These are phyloP conservation scores for Pseudogymnoascus sp. DNA, from an alignment of 2,329 filamentous ascomycete genomes.

Conservation along the genomic window DNA sequence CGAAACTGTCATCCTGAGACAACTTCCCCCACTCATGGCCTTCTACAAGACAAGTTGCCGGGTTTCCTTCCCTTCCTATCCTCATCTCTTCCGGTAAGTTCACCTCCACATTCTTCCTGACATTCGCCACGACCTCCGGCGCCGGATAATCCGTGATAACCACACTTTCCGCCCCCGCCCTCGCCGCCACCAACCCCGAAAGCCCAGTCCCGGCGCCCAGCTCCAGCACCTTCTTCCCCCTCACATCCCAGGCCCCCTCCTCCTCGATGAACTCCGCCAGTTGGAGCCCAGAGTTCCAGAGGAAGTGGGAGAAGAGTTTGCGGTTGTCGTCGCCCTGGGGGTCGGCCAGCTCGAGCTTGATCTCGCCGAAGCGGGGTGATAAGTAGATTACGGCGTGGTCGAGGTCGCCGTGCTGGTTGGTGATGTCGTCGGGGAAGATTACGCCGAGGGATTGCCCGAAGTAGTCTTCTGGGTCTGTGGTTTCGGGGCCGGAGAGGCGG, in stretches of 20 bases:
- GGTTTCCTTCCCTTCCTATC: slow-evolving; percentile 16
- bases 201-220: slow-evolving; percentile 58
- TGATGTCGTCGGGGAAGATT: slow-evolving; percentile 61
- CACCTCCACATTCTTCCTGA: slow-evolving; percentile 47
- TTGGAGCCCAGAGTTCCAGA: slow-evolving; percentile 60
- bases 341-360: slow-evolving; percentile 29
- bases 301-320: slow-evolving; percentile 59
- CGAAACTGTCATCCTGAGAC: slow-evolving; percentile 13
- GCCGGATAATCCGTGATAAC: slow-evolving; percentile 63
- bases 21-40: slow-evolving; percentile 60
- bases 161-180: slow-evolving; percentile 43
- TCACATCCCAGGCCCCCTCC: slow-evolving; percentile 38
- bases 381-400: slow-evolving; percentile 49
- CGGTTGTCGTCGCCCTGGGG: slow-evolving; percentile 46
- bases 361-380: slow-evolving; percentile 34
- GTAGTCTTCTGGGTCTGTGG: slow-evolving; percentile 48
- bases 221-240: slow-evolving; percentile 49
- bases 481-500: slow-evolving; percentile 32
- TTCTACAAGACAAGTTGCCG: slow-evolving; percentile 36
- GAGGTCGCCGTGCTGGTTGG: slow-evolving; percentile 55
- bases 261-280: slow-evolving; percentile 48
- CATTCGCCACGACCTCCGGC: slow-evolving; percentile 47
- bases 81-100: slow-evolving; percentile 35
- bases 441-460: slow-evolving; percentile 51
- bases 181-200: slow-evolving; percentile 41